Conservation (phyloP, 371 early-diverging fungal species). For the Chytridium lagenaria region DNA sequence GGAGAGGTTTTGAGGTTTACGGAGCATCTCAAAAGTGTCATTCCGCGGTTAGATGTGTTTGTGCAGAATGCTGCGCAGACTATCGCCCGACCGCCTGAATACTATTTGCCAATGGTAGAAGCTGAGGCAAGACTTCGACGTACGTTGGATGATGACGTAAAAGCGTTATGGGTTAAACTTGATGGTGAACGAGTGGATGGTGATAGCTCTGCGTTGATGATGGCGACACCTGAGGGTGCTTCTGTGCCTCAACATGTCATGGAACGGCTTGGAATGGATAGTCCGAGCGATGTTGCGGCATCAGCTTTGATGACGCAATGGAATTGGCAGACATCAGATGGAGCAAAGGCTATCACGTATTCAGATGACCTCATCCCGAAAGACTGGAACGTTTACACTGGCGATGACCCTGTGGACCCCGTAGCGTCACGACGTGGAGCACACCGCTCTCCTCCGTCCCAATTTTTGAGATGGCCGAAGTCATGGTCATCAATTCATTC, state of each 20-base stretch:
- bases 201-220: neutral
- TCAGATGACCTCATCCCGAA: no score
- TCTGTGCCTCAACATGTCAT: no score
- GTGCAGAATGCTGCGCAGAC: slow-evolving; percentile 25
- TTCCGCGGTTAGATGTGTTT: neutral
- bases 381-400: no score
- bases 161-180: slow-evolving; percentile 8
- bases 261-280: neutral
- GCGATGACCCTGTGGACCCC: no score
- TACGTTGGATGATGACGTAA: neutral
- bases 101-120: slow-evolving; percentile 28
- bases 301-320: slow-evolving; percentile 14
- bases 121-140: slow-evolving; percentile 22
- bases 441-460: no score
- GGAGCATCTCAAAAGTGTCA: neutral
- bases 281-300: neutral
- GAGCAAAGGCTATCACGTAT: no score
- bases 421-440: no score
- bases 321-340: no score
- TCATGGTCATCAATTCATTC: no score
- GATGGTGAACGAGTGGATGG: no score
- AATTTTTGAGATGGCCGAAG: no score
- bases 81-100: slow-evolving; percentile 16
- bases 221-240: neutral
- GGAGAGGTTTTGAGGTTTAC: slow-evolving; percentile 8